These are phyloP conservation scores for Serpula lacrymans DNA, from an alignment of 768 basidiomycete genomes.

Conservation along the genomic window DNA sequence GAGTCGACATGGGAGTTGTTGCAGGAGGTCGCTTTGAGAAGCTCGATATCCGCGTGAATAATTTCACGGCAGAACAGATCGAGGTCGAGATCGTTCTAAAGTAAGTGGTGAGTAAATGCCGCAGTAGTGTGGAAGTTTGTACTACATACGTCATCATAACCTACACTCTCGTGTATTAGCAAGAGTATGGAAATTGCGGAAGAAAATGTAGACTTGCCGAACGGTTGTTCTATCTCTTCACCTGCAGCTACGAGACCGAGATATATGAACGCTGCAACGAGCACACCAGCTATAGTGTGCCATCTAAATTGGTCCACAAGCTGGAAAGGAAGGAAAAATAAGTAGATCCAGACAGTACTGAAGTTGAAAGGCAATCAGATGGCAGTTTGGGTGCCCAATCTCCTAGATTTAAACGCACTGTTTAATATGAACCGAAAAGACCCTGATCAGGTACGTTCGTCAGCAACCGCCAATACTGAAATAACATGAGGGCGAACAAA, in stretches of 20 bases:
- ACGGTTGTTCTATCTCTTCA: slow-evolving; percentile 68
- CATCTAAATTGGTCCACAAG: slow-evolving; percentile 59
- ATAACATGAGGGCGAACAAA: slow-evolving; percentile 41
- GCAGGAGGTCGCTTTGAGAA: slow-evolving; percentile 48
- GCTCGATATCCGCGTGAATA: slow-evolving; percentile 53
- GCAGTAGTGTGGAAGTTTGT: not conserved
- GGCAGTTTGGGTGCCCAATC: slow-evolving; percentile 28
- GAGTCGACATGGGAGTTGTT: slow-evolving; percentile 45
- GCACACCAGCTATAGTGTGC: slow-evolving; percentile 64
- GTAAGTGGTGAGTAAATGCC: not conserved
- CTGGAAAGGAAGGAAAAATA: slow-evolving; percentile 78
- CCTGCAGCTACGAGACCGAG: slow-evolving; percentile 74
- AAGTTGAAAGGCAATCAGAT: not conserved
- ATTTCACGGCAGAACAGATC: slow-evolving; percentile 61
- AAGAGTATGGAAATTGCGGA: not conserved
- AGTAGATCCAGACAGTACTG: slow-evolving; percentile 68
- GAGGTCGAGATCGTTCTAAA: slow-evolving; percentile 62
- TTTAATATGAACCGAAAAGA: slow-evolving; percentile 65
- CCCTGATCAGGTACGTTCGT: too few relatives aligned
- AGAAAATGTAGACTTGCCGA: slow-evolving; percentile 37
- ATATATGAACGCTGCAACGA: slow-evolving; percentile 67
- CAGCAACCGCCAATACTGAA: slow-evolving; percentile 1
- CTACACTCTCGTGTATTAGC: slow-evolving; percentile 26
- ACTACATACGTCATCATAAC: slow-evolving; percentile 54
- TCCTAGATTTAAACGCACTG: slow-evolving; percentile 12